Evolutionary conservation across 1,284 basidiomycete genomes (phyloP).

Genomic region (Sanghuangporus baumii): DNA sequence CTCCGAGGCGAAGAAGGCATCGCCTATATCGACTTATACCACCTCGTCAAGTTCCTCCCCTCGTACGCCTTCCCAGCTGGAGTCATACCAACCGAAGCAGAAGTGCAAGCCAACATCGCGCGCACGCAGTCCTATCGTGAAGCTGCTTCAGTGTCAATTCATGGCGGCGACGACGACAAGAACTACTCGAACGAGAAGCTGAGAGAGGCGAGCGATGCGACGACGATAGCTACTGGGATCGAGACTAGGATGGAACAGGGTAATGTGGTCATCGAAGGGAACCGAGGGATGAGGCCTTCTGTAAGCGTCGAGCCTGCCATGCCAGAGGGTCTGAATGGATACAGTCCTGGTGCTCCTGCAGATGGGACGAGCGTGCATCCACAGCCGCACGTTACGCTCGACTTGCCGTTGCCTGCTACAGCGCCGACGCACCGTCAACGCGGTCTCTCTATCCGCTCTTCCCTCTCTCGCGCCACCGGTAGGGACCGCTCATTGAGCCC

Average conservation of each 20-base stretch:
- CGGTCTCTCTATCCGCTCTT: background rate
- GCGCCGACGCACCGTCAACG: background rate
- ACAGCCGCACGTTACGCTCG: slow-evolving; percentile 5
- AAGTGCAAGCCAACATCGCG: slow-evolving; percentile 13
- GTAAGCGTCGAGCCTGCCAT: slow-evolving; percentile 4
- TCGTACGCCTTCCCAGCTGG: slow-evolving; percentile 55
- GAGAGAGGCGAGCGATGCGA: background rate
- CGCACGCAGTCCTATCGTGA: slow-evolving; percentile 9
- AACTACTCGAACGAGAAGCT: background rate
- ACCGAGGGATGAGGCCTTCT: background rate
- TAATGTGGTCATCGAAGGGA: background rate
- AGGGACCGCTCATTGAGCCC: background rate
- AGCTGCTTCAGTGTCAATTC: background rate
- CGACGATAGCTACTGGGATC: background rate
- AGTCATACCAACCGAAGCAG: slow-evolving; percentile 41
- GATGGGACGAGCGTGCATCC: background rate
- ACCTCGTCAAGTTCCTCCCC: slow-evolving; percentile 64
- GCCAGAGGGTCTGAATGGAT: background rate
- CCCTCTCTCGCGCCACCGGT: background rate
- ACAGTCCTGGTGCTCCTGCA: background rate
- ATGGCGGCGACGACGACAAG: background rate
- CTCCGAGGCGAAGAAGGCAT: slow-evolving; percentile 62
- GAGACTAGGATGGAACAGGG: background rate
- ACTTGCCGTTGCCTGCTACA: slow-evolving; percentile 8
- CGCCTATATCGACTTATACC: slow-evolving; percentile 52